Evolutionary conservation across 2,329 filamentous ascomycete species (phyloP), one percentile per base, ranked within the genome.

Genomic region (Hypoxylon sp.): DNA sequence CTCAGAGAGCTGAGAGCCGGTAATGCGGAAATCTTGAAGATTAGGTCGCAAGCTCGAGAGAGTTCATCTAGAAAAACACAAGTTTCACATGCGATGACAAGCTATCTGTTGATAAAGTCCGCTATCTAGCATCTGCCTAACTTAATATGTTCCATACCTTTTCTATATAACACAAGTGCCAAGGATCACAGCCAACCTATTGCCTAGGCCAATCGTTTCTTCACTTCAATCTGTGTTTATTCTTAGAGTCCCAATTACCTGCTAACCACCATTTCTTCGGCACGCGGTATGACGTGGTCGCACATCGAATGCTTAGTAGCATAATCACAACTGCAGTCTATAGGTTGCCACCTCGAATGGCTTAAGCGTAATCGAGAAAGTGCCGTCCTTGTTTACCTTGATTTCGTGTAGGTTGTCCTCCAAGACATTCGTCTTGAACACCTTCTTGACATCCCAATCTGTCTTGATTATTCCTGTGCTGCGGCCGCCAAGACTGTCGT

Each of bases 281-380:
- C 3, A 42, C 6, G 8, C 14, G 13, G 10, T 14, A 19, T 51
- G 37, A 29, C 13, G 3, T 42, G 10, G 39, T 4, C 6, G 17
- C 17, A 19, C 10, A 17, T 10, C 13, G 11, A 44, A 8, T 17
- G 11, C n/a, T 14, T 35, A 48, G 72, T 71, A 10, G 46, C n/a
- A 0, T 4, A 22, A 55, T 80, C 82, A 86, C 47, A 87, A 73
- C 74, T 86, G 81, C 71, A 95, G 81, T 76, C 91, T 88, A 79
- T 88, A 96, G 1, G 93, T 96, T 19, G 91, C 93, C 65, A 97
- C 92, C 84, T 97, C 94, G 80, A 97, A 97, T 19, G 93, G 88
- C 74, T 92, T 86, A 72, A 97, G 78, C 59, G 87, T 86, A 73
- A 96, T 87, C 50, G 84, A 78, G 64, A 93, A 87, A 73, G 82